Base-by-base conservation (phyloP, 2,329 filamentous ascomycete species). In the Nannizziopsis barbatae region DNA sequence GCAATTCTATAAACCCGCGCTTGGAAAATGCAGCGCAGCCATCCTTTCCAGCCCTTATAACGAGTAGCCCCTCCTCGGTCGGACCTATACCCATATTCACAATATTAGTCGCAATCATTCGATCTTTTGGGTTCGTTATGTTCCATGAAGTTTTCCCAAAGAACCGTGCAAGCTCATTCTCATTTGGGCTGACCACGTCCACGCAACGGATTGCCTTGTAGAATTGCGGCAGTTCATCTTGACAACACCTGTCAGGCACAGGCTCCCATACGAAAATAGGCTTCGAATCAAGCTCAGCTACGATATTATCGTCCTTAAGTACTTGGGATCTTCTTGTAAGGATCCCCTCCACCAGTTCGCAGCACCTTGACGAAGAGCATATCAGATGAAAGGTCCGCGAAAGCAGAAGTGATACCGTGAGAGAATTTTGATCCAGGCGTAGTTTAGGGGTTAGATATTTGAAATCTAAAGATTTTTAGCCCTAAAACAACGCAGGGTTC, bases 201-300 rank as follows among this genome's bases (percentile, higher is more conserved):
- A 83, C 72, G 37, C 69, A 61, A 47, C 66, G 66, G 33, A 76
- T 66, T 5, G 79, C 77, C 49, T 70, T 63, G 15, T 74, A 62
- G 49, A 77, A 77, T 15, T 71, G 73, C 0, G 70, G 61, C 15
- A 77, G 63, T 53, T 82, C 73, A 31, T 80, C 78, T 0, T 86
- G 81, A 0, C 77, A 82, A 64, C 89, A 95, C 1, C 86, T 75
- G 65, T 95, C 87, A 1, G 92, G 92, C 1, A 95, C 85, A 0
- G 92, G 92, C 63, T 98, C 92, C 90, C 90, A 98, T 45, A 96
- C 79, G 62, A 95, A 86, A 5, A 88, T 66, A 1, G 89, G 85
- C 42, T 76, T 75, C 1, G 70, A 58, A 55, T 71, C 72, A 9
- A 58, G 52, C 40, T 65, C 62, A 3, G 56, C 52, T 0, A 65